phyloP scores from a whole-genome alignment of 1,284 basidiomycete species.

The Irpex sp. region DNA sequence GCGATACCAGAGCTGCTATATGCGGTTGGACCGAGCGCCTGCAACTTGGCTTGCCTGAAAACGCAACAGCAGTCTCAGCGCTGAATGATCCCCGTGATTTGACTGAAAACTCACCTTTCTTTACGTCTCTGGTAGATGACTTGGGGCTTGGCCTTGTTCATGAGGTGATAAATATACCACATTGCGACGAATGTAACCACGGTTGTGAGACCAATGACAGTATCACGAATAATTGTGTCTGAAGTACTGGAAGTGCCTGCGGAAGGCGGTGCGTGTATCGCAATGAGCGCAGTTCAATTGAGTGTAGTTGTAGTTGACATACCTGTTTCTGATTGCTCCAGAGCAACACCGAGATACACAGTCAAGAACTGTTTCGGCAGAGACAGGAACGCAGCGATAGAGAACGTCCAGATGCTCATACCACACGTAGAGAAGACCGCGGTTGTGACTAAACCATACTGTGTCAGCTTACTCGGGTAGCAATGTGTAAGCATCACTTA shows the following conservation, averaged over 20 bases:
- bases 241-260: conserved; percentile 31
- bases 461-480: too few relatives aligned
- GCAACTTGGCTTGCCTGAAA: conserved; percentile 46
- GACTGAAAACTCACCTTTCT: conserved; percentile 43
- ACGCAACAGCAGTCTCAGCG: neutral
- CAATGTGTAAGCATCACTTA: conserved; percentile 28
- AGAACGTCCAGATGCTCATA: conserved; percentile 71
- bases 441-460: conserved; percentile 45
- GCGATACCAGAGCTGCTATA: conserved; percentile 22
- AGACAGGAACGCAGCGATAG: conserved; percentile 68
- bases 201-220: conserved; percentile 59
- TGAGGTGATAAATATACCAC: conserved; percentile 79
- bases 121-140: conserved; percentile 76
- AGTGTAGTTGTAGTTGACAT: conserved; percentile 6
- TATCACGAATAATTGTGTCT: conserved; percentile 60
- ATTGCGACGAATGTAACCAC: conserved; percentile 76
- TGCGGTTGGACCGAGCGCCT: conserved; percentile 27
- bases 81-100: neutral
- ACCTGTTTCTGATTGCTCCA: conserved; percentile 44
- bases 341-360: conserved; percentile 71
- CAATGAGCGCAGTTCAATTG: neutral
- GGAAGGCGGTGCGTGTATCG: conserved; percentile 1
- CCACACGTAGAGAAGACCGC: conserved; percentile 80
- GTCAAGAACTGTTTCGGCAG: conserved; percentile 77
- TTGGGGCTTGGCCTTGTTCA: conserved; percentile 70